phyloP scores from a whole-genome alignment of 176 grass and related monocot genomes.

The Panicum miliaceum region DNA sequence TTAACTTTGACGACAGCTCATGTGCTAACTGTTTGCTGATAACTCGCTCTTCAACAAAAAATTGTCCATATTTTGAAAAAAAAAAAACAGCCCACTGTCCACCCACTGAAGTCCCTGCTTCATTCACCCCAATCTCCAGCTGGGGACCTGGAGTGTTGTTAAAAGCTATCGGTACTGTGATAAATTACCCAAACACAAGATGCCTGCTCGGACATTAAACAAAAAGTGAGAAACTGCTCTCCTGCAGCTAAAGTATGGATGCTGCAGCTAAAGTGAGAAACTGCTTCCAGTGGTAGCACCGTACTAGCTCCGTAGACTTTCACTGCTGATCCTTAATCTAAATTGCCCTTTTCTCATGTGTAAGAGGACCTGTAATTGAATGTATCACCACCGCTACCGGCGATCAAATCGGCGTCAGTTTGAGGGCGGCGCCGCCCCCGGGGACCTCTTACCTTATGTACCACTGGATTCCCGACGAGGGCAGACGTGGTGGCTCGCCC shows the following conservation, averaged over 20 bases:
- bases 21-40: not conserved
- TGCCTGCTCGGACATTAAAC: conserved; percentile 31
- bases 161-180: not conserved
- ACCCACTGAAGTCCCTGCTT: conserved; percentile 16
- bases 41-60: not conserved
- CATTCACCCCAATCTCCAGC: conserved; percentile 1
- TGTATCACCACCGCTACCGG: not conserved
- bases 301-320: conserved; percentile 7
- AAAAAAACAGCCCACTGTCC: not conserved
- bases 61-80: too few relatives aligned
- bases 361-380: not conserved
- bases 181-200: not conserved
- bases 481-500: too few relatives aligned
- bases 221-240: conserved; percentile 7
- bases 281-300: not conserved
- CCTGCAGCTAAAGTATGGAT: not conserved
- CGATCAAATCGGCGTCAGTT: too few relatives aligned
- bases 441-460: too few relatives aligned
- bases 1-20: not conserved
- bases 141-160: conserved; percentile 10
- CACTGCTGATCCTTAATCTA: not conserved
- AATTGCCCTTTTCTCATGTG: not conserved
- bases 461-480: too few relatives aligned
- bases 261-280: too few relatives aligned
- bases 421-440: too few relatives aligned